A percentile compares a stretch with the other conserved stretches of the same genome.
Conservation (phyloP, 1,139 yeast genomes). For the Nakaseomyces glabratus region DNA sequence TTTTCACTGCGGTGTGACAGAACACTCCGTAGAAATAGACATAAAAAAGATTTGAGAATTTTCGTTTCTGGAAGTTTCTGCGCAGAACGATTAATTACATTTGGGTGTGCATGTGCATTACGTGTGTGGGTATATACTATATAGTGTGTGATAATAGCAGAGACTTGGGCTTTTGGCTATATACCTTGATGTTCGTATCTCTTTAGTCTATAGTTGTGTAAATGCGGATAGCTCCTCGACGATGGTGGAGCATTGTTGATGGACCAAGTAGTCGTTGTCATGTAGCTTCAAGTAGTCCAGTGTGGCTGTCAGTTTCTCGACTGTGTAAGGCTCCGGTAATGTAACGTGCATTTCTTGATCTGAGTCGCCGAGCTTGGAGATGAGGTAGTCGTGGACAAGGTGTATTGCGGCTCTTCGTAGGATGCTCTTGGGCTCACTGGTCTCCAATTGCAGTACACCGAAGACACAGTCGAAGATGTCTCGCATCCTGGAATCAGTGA, state of each 20-base stretch:
- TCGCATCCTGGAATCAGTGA: constrained; percentile 36
- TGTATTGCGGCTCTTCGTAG: constrained; percentile 73
- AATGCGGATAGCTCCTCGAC: constrained; percentile 6
- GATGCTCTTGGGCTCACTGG: constrained; percentile 27
- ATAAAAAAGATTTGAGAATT: too few relatives aligned
- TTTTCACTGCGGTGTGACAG: too few relatives aligned
- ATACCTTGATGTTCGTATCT: neutral
- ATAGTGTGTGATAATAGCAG: too few relatives aligned
- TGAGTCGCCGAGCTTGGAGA: constrained; percentile 32
- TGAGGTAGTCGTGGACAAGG: constrained; percentile 53
- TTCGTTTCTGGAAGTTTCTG: too few relatives aligned
- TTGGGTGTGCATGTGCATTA: too few relatives aligned
- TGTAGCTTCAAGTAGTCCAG: constrained; percentile 40
- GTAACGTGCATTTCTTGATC: constrained; percentile 24
- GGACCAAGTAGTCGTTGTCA: constrained; percentile 48
- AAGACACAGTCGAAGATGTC: constrained; percentile 67
- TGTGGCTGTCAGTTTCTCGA: constrained; percentile 35
- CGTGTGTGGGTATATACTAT: too few relatives aligned
- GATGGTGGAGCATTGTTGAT: constrained; percentile 39
- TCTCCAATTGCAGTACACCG: constrained; percentile 61
- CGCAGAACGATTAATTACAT: too few relatives aligned
- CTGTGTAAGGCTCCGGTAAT: constrained; percentile 41
- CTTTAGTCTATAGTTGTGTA: neutral
- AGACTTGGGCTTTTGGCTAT: neutral
- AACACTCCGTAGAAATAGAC: too few relatives aligned